Evolutionary conservation across 176 grass and related monocot species (phyloP).

Genomic region (Saccharum officinarum): DNA sequence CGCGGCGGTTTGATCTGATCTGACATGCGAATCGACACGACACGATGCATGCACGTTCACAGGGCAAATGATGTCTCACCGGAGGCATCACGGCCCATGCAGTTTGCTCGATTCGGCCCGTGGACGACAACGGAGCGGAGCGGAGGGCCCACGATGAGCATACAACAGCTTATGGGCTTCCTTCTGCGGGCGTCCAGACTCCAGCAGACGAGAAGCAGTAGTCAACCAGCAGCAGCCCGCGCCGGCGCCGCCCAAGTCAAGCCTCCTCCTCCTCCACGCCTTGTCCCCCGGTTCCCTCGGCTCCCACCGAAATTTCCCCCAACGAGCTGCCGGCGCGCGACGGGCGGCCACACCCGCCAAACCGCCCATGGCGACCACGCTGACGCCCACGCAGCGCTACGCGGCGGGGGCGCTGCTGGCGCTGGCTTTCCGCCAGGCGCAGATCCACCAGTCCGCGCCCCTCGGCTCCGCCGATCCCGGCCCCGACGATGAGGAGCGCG

Average conservation of each 20-base stretch:
- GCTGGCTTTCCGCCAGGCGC: slow-evolving; percentile 79
- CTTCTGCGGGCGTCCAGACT: not conserved
- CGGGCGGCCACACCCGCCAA: not conserved
- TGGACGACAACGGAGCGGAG: too few relatives aligned
- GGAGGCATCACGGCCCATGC: too few relatives aligned
- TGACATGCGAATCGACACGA: too few relatives aligned
- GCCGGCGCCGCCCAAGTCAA: slow-evolving; percentile 7
- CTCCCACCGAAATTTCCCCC: not conserved
- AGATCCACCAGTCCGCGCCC: slow-evolving; percentile 86
- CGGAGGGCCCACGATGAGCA: not conserved
- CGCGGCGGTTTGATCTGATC: too few relatives aligned
- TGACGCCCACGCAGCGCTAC: slow-evolving; percentile 45
- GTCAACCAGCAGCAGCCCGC: not conserved
- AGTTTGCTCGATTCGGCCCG: too few relatives aligned
- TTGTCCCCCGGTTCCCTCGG: not conserved
- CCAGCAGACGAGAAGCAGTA: not conserved
- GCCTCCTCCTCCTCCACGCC: not conserved
- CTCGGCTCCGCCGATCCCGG: slow-evolving; percentile 54
- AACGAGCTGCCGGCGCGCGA: not conserved
- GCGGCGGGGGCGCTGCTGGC: slow-evolving; percentile 89
- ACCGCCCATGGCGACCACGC: slow-evolving; percentile 52
- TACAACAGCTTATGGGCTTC: not conserved
- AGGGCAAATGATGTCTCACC: too few relatives aligned
- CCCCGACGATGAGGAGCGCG: slow-evolving; percentile 25
- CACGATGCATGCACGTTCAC: too few relatives aligned